Percentiles rank a stretch among this genome's conserved stretches.
Evolutionary conservation across 2,329 filamentous ascomycete genomes (phyloP).

Genomic region (Knoxdaviesia capensis): DNA sequence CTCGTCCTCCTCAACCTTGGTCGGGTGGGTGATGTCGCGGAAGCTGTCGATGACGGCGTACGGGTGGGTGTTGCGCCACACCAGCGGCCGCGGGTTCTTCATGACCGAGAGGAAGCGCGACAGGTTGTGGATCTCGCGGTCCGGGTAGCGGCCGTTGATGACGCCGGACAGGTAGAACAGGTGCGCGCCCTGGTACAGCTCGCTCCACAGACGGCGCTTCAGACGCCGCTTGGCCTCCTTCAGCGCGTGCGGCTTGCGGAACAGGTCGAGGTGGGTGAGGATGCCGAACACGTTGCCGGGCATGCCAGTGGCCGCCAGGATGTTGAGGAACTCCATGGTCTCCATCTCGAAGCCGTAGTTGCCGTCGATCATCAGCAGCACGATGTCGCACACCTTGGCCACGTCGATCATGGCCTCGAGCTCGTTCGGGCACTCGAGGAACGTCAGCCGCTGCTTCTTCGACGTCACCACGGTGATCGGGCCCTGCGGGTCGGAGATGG

Average conservation of each 20-base stretch:
- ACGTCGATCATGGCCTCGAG: conserved; percentile 93
- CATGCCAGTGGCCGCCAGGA: conserved; percentile 88
- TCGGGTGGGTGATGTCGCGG: conserved; percentile 85
- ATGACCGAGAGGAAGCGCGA: conserved; percentile 92
- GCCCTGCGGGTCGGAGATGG: conserved; percentile 70
- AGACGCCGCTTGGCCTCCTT: conserved; percentile 90
- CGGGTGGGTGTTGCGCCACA: conserved; percentile 93
- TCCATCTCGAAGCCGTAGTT: conserved; percentile 99
- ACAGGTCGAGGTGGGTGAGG: conserved; percentile 86
- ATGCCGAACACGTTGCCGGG: conserved; percentile 97
- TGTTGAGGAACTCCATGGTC: conserved; percentile 97
- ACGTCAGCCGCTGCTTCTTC: conserved; percentile 85
- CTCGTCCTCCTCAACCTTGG: conserved; percentile 67
- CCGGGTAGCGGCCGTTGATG: conserved; percentile 89
- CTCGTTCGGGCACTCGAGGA: conserved; percentile 93
- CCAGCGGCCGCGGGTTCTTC: conserved; percentile 92
- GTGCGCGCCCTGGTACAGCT: conserved; percentile 91
- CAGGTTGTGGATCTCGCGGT: conserved; percentile 88
- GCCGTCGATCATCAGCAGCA: conserved; percentile 93
- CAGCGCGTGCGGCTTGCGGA: conserved; percentile 79
- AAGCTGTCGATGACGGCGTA: conserved; percentile 90
- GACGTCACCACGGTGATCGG: conserved; percentile 93
- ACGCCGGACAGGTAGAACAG: conserved; percentile 94
- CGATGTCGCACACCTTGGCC: conserved; percentile 92
- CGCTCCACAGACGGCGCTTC: conserved; percentile 92